Percentiles rank a stretch among this genome's conserved stretches.
These are phyloP conservation scores for Rhynchosporium secalis DNA, from an alignment of 2,329 filamentous ascomycete genomes.

Conservation along the genomic window DNA sequence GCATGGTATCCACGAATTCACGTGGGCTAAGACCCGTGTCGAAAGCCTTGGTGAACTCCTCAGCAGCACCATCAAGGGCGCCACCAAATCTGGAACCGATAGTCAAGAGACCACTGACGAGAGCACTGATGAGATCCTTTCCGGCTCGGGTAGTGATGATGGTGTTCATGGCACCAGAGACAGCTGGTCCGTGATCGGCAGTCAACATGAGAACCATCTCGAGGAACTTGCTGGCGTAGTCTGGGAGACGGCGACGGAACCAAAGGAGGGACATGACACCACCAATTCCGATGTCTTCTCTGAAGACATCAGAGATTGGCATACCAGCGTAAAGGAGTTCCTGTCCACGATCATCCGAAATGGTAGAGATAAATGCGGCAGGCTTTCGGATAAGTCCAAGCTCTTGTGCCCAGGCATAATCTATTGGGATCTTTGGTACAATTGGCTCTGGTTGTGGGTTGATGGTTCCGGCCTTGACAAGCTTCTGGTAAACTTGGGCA, in stretches of 20 bases:
- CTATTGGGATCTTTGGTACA: constrained; percentile 98
- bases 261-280: constrained; percentile 99
- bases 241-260: constrained; percentile 97
- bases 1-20: constrained; percentile 98
- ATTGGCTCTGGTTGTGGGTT: constrained; percentile 83
- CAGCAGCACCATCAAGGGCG: constrained; percentile 94
- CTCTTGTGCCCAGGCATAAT: constrained; percentile 99
- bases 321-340: constrained; percentile 98
- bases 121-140: constrained; percentile 94
- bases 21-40: constrained; percentile 97
- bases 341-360: constrained; percentile 99
- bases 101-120: constrained; percentile 95
- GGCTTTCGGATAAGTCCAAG: constrained; percentile 99
- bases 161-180: constrained; percentile 99
- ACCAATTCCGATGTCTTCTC: constrained; percentile 96
- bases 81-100: constrained; percentile 98
- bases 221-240: constrained; percentile 97
- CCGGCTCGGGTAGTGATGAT: constrained; percentile 99
- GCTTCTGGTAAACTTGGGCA: constrained; percentile 80
- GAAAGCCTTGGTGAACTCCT: constrained; percentile 97
- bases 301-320: constrained; percentile 99
- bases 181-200: constrained; percentile 96
- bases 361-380: constrained; percentile 99
- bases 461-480: constrained; percentile 83
- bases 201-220: constrained; percentile 99